Evolutionary conservation across 2,329 filamentous ascomycete species (phyloP), one percentile per base, ranked within the genome.

Genomic region (Alternaria angustiovoidea): DNA sequence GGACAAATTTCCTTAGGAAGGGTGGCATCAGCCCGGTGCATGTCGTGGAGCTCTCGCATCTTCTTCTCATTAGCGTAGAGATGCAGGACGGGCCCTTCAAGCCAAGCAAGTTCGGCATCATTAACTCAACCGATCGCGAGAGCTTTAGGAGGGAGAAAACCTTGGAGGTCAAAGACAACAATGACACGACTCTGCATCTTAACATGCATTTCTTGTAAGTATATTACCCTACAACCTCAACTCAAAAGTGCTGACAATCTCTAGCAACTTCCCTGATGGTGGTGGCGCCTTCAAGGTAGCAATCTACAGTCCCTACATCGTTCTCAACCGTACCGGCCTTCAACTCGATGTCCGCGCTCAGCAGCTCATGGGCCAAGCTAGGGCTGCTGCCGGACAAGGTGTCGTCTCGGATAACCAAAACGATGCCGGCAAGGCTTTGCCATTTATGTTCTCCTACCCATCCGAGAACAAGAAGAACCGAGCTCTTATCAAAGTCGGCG

Each of bases 41-140:
- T 75, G 94, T 98, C 9, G 94, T 98, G 18, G 94, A 99, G 79
- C 84, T 99, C 20, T 97, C 94, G 0, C 96, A 98, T 79, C 84
- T 99, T 8, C 85, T 99, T 3, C 84, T 99, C 30, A 86, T 99
- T 71, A 98, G 94, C 72, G 87, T 99, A 64, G 94, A 98, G 72
- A 92, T 99, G 89, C 93, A 99, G 80, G 95, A 99, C 74, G 97
- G 93, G 0, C 88, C 91, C 0, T 97, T 96, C 84, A 96, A 93
- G 74, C 87, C 93, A 18, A 98, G 95, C 80, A 95, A 99, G 64
- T 99, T 98, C 80, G 90, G 94, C 24, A 96, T 99, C 71, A 94
- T 99, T 82, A 99, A 99, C 74, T 90, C 94, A 3, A 94, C 91
- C 55, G 88, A 88, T 59, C 89, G 92, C 51, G 91, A 94, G 65